Evolutionary conservation across 805 yeast genomes (phyloP).

Genomic region (Wickerhamiella bombiphila): DNA sequence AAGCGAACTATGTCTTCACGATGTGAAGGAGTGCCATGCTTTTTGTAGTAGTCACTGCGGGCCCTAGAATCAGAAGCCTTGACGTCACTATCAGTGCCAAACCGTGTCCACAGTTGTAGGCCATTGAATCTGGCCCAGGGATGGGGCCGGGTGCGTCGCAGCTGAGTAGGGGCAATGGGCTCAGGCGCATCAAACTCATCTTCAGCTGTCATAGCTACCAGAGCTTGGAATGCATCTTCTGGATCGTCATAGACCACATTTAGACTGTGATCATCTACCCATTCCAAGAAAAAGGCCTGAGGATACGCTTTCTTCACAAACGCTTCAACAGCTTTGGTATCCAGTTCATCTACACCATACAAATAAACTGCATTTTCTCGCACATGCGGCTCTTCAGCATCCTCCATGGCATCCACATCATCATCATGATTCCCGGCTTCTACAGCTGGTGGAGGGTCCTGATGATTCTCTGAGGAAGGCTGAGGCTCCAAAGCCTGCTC

Average conservation of each 20-base stretch:
- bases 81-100: slow-evolving; percentile 38
- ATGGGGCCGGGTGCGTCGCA: slow-evolving; percentile 24
- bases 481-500: no score
- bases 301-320: slow-evolving; percentile 36
- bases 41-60: slow-evolving; percentile 47
- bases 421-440: no score
- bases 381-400: slow-evolving; percentile 4
- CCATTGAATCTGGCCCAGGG: slow-evolving; percentile 16
- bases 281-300: slow-evolving; percentile 30
- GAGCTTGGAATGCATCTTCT: slow-evolving; percentile 28
- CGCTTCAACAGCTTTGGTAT: slow-evolving; percentile 44
- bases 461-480: no score
- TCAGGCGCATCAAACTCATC: slow-evolving; percentile 16
- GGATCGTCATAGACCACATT: slow-evolving; percentile 37
- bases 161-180: slow-evolving; percentile 12
- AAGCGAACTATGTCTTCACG: slow-evolving; percentile 17
- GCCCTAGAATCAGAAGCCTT: slow-evolving; percentile 44
- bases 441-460: no score
- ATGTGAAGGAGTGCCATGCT: slow-evolving; percentile 56
- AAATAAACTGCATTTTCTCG: slow-evolving; percentile 37
- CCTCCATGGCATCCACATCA: not conserved
- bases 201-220: slow-evolving; percentile 26
- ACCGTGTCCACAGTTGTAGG: slow-evolving; percentile 31
- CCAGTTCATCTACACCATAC: slow-evolving; percentile 49
- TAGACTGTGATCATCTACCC: slow-evolving; percentile 52